These are phyloP conservation scores for Digitaria exilis DNA, from an alignment of 202 grass and related monocot species.

Conservation along the genomic window DNA sequence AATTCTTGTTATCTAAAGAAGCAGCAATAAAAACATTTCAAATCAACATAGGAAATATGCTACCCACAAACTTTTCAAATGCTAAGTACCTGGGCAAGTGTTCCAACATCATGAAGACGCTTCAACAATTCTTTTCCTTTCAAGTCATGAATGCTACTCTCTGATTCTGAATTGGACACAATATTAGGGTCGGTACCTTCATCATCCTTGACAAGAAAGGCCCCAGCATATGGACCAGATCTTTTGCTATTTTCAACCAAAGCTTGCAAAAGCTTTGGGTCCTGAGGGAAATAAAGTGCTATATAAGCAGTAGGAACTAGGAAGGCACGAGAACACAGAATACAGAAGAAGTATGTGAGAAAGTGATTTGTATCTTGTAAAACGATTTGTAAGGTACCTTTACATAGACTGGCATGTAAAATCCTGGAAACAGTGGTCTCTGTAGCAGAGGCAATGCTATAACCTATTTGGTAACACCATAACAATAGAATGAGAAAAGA, in stretches of 20 bases:
- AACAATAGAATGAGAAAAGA: constrained; percentile 29
- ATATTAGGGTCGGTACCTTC: constrained; percentile 59
- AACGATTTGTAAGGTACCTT: constrained; percentile 43
- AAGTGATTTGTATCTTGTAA: constrained; percentile 20
- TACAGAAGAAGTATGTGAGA: neutral
- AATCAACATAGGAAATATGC: constrained; percentile 17
- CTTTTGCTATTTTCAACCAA: constrained; percentile 82
- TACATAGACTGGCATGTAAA: constrained; percentile 59
- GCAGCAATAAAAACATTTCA: constrained; percentile 29
- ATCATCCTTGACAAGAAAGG: constrained; percentile 91
- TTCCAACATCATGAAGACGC: constrained; percentile 94
- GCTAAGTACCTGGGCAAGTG: constrained; percentile 70
- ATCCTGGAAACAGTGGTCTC: constrained; percentile 75
- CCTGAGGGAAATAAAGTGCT: constrained; percentile 42
- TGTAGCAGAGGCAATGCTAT: constrained; percentile 70
- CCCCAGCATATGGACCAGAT: constrained; percentile 77
- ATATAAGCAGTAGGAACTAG: constrained; percentile 35
- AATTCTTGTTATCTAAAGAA: constrained; percentile 84
- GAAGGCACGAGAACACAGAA: constrained; percentile 24
- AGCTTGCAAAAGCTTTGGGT: constrained; percentile 75
- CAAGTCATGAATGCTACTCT: constrained; percentile 85
- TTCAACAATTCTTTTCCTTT: constrained; percentile 88
- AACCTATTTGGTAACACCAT: constrained; percentile 50
- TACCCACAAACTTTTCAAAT: constrained; percentile 19
- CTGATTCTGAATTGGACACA: constrained; percentile 63